Evolutionary conservation across 768 basidiomycete genomes (phyloP).

Genomic region (Cyathus striatus): DNA sequence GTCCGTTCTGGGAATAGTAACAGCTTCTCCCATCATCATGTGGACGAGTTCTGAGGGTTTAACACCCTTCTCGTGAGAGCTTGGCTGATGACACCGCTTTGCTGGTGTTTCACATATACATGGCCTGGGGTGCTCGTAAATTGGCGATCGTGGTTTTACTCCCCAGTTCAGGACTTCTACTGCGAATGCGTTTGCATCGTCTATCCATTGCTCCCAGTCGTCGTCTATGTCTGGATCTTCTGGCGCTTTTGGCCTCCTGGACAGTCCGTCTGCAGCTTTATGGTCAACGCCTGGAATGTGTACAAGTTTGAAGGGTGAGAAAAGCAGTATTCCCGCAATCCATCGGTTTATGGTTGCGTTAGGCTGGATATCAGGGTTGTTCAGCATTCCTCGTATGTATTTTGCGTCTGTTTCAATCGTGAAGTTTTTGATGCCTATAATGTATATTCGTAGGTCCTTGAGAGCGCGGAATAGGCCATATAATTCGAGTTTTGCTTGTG

Average conservation of each 20-base stretch:
- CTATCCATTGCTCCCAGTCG: conserved; percentile 1
- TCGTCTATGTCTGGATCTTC: conserved; percentile 1
- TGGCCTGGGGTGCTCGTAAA: not conserved
- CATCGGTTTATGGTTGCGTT: conserved; percentile 33
- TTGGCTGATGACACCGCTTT: no score
- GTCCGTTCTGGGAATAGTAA: conserved; percentile 5
- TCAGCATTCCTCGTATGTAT: conserved; percentile 39
- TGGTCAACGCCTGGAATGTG: conserved; percentile 29
- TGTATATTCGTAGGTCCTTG: conserved; percentile 2
- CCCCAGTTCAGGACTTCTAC: not conserved
- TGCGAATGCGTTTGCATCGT: conserved; percentile 1
- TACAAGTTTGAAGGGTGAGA: conserved; percentile 26
- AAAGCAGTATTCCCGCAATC: conserved; percentile 31
- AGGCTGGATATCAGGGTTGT: conserved; percentile 28
- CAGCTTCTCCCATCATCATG: not conserved
- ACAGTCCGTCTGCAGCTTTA: conserved; percentile 2
- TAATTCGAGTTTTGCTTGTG: conserved; percentile 32
- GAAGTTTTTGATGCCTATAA: conserved; percentile 16
- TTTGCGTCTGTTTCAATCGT: conserved; percentile 33
- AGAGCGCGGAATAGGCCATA: conserved; percentile 26
- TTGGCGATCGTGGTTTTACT: not conserved
- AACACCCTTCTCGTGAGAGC: no score
- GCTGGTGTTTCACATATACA: no score
- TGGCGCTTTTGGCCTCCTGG: not conserved
- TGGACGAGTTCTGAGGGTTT: no score